Conservation (phyloP, 768 basidiomycete species). For the Daedaleopsis nitida region DNA sequence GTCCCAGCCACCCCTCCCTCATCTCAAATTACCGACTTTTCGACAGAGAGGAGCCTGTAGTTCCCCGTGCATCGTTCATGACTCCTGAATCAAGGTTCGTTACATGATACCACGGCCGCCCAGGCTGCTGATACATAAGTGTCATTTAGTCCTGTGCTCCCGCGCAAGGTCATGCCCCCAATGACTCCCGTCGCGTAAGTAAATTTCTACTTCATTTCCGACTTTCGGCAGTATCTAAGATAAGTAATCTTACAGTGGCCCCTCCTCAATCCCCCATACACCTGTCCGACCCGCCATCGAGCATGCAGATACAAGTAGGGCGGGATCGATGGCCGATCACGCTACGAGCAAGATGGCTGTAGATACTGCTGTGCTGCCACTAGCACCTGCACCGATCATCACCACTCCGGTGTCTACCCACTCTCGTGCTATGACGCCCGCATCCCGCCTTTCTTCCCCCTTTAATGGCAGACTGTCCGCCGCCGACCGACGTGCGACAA, state of each 20-base stretch:
- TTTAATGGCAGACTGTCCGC: conserved; percentile 30
- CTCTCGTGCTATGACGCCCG: conserved; percentile 26
- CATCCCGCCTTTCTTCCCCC: conserved; percentile 33
- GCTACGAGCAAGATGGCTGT: background rate
- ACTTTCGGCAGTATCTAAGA: background rate
- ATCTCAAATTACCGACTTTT: background rate
- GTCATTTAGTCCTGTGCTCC: conserved; percentile 23
- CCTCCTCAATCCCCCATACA: conserved; percentile 11
- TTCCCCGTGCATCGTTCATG: conserved; percentile 20
- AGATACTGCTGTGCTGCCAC: background rate
- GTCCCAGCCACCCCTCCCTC: background rate
- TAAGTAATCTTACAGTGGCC: background rate
- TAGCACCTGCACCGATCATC: conserved; percentile 20
- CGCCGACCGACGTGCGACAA: conserved; percentile 19
- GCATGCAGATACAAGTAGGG: background rate
- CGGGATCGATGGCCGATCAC: background rate
- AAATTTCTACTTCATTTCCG: background rate
- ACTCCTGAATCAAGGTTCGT: conserved; percentile 34
- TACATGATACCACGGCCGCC: no score
- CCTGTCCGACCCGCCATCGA: background rate
- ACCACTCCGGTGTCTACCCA: conserved; percentile 11
- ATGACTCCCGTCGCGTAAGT: conserved; percentile 9
- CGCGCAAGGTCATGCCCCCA: conserved; percentile 19
- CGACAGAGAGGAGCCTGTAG: conserved; percentile 2
- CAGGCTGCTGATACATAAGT: no score